Base-by-base conservation (phyloP, 1,284 basidiomycete species). In the Trametes hirsuta region DNA sequence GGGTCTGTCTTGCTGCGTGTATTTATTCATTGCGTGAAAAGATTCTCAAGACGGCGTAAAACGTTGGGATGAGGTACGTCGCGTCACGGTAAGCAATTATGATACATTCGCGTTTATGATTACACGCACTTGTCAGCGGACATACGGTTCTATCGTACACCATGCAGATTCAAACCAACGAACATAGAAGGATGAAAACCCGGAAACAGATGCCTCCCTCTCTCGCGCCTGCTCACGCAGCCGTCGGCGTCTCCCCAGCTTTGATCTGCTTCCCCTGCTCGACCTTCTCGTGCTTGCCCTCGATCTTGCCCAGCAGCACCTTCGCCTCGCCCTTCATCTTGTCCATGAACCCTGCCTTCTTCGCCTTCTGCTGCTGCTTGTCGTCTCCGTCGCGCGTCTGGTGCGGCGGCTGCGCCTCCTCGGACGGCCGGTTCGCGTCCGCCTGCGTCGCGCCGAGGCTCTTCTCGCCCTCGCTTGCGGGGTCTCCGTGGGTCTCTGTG, bases 281-380 rank as follows among this genome's bases (percentile, higher is more conserved):
- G 14, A 84, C 75, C 74, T 81, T 83, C 53, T 74, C 76, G 53
- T 76, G 75, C 62, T 81, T 79, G 49, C 79, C 72, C 50, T 77
- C 78, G 53, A 84, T 68, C 72, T 81, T 83, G 1, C 84, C 83
- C 4, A 78, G 73, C 21, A 85, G 65, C 9, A 83, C 72, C 69
- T 82, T 84, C 64, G 80, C 78, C 69, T 83, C 83, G 15, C 82
- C 83, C 69, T 78, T 81, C 63, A 85, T 72, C 73, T 79, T 83
- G 59, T 80, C 75, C 73, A 84, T 75, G 59, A 85, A 80, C 22
- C 73, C 75, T 14, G 73, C 67, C 70, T 79, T 81, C 60, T 63
- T 61, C 35, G 66, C 58, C 65, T 69, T 69, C 61, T 66, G 30
- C 30, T 59, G 40, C 47, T 56, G 58, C 14, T 59, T 52, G 12